Conservation (phyloP, 2,329 filamentous ascomycete genomes). For the Ascochyta koolunga region DNA sequence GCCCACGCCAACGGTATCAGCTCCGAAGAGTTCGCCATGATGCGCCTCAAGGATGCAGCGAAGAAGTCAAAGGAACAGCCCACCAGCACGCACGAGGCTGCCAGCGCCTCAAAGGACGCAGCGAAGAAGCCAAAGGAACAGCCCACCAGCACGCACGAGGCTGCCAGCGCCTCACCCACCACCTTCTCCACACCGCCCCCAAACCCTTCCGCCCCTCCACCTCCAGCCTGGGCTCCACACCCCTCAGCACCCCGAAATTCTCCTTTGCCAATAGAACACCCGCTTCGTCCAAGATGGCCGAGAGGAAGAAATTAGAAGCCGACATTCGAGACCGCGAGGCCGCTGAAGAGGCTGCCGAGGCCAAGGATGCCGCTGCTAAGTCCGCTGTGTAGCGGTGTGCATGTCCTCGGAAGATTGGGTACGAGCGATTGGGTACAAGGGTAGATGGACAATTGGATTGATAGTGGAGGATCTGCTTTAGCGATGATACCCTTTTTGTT, state of each 20-base stretch:
- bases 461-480: too few species aligned
- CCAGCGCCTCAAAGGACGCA: too few species aligned
- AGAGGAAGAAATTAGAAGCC: constrained; percentile 53
- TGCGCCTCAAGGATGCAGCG: too few species aligned
- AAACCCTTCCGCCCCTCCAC: constrained; percentile 38
- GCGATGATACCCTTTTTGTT: too few species aligned
- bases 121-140: too few species aligned
- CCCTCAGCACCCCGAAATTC: constrained; percentile 47
- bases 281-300: constrained; percentile 52
- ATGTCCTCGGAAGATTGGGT: too few species aligned
- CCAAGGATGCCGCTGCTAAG: too few species aligned
- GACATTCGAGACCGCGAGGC: constrained; percentile 51
- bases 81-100: background rate
- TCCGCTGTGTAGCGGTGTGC: too few species aligned
- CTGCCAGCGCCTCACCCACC: too few species aligned
- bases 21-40: too few species aligned
- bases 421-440: too few species aligned
- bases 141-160: background rate
- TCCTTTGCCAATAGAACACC: constrained; percentile 49
- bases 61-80: background rate
- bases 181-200: constrained; percentile 4
- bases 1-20: constrained; percentile 26
- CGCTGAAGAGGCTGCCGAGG: background rate
- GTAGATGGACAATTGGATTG: too few species aligned
- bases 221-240: constrained; percentile 15